Base-by-base conservation (phyloP, 441 rosid genomes). In the Breynia disticha region DNA sequence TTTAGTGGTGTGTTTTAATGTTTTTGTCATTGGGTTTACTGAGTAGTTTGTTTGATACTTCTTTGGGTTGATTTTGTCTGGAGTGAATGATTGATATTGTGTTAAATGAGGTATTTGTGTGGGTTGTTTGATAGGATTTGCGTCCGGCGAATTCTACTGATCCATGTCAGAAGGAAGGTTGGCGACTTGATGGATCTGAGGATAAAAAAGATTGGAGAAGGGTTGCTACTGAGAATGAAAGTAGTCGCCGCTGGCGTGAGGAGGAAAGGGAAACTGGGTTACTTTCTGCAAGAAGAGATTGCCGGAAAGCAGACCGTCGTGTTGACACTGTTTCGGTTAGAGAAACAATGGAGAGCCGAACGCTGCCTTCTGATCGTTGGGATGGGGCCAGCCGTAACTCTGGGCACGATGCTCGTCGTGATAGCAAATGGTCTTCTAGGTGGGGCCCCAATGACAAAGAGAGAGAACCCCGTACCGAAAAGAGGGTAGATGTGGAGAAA, bases 361-460 rank as follows among this genome's bases (percentile, higher is more conserved):
- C 66, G 37, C 55, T 74, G 65, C 67, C 82, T 19, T 67, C 90
- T 65, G 99, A 86, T 59, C 73, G 90, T 67, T 64, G 89, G 79
- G 99, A 87, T 66, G 75, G 56, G 61, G 72, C 51, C 39, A 60
- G 52, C 52, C 78, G 81, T 35, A 74, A 48, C 57, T 49, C 75
- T 50, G 83, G 76, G 66, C 67, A 67, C 62, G 85, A 82, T 68
- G 54, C 80, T 22, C 81, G 91, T 1, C 80, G 97, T n/a, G 97
- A 90, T 69, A 77, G 76, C 72, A 94, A 87, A 66, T 94, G 99
- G 99, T 83, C 97, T 22, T 82, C 97, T 16, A 79, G 97, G 61
- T 94, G 97, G 99, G 99, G 99, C 65, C 97, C 97, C 56, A 96
- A 87, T n/a, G 99, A 87, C 55, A 94, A 83, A 70, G 99, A 85